Percentiles rank a stretch among this genome's conserved stretches.
Evolutionary conservation across 495 filamentous ascomycete species (phyloP).

Genomic region (Emericellopsis terricola): DNA sequence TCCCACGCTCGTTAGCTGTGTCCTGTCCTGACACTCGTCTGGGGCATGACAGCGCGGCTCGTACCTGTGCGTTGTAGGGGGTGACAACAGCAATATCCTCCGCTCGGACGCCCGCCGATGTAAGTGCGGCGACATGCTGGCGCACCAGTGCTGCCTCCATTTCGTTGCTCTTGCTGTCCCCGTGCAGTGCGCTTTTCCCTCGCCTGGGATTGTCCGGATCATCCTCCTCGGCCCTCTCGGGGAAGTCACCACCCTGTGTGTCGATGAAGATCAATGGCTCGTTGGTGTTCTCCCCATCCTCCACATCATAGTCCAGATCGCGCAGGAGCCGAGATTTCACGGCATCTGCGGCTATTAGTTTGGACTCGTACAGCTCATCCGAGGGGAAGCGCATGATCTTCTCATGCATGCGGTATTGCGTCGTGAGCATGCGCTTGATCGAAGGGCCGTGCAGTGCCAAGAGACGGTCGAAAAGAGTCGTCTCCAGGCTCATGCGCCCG

Average conservation of each 20-base stretch:
- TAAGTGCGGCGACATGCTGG: conserved; percentile 51
- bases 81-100: conserved; percentile 88
- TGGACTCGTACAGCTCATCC: conserved; percentile 64
- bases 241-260: conserved; percentile 86
- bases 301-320: conserved; percentile 61
- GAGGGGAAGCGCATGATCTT: conserved; percentile 91
- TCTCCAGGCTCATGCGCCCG: conserved; percentile 47
- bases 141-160: conserved; percentile 72
- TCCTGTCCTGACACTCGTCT: neutral
- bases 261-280: conserved; percentile 89
- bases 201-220: conserved; percentile 8
- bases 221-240: conserved; percentile 22
- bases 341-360: conserved; percentile 57
- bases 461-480: conserved; percentile 79
- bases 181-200: conserved; percentile 30
- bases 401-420: conserved; percentile 96
- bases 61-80: conserved; percentile 85
- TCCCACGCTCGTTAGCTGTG: neutral
- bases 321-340: conserved; percentile 60
- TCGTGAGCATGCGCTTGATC: conserved; percentile 92
- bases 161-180: conserved; percentile 87
- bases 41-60: conserved; percentile 1
- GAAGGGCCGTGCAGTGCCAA: conserved; percentile 60
- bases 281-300: conserved; percentile 69
- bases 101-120: conserved; percentile 58